A percentile compares a stretch with the other conserved stretches of the same genome.
These are phyloP conservation scores for Hemisphaericaspora subhashii DNA, from an alignment of 1,139 yeast species.

Conservation along the genomic window DNA sequence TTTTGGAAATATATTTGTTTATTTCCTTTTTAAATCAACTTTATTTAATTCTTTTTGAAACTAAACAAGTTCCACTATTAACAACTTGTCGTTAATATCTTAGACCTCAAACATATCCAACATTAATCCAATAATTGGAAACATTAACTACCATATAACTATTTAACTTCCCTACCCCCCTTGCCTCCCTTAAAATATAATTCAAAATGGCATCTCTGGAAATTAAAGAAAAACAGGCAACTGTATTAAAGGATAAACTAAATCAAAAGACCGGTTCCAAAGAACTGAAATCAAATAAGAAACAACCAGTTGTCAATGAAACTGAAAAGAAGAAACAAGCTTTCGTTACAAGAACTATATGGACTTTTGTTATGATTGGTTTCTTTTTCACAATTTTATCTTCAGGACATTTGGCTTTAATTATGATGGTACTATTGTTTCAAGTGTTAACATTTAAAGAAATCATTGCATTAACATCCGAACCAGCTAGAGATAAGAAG, in stretches of 20 bases:
- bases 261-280: background rate
- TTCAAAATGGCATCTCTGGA: background rate
- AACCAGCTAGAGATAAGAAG: conserved; percentile 80
- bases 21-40: too few species aligned
- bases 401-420: conserved; percentile 87
- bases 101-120: too few species aligned
- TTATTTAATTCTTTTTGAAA: too few species aligned
- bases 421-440: conserved; percentile 65
- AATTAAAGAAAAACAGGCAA: background rate
- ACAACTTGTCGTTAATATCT: too few species aligned
- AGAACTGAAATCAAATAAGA: conserved; percentile 2
- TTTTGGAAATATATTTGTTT: too few species aligned
- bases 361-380: conserved; percentile 91
- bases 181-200: background rate
- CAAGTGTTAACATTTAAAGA: conserved; percentile 88
- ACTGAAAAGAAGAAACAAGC: conserved; percentile 74
- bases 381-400: conserved; percentile 70
- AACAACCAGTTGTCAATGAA: conserved; percentile 14
- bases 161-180: too few species aligned
- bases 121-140: too few species aligned
- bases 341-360: conserved; percentile 83
- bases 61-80: too few species aligned
- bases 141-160: too few species aligned
- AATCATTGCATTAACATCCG: conserved; percentile 82
- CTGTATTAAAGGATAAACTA: background rate